Percentiles rank a stretch among this genome's conserved stretches.
Evolutionary conservation across 1,284 basidiomycete genomes (phyloP).

Genomic region (Pulchroboletus neoregius): DNA sequence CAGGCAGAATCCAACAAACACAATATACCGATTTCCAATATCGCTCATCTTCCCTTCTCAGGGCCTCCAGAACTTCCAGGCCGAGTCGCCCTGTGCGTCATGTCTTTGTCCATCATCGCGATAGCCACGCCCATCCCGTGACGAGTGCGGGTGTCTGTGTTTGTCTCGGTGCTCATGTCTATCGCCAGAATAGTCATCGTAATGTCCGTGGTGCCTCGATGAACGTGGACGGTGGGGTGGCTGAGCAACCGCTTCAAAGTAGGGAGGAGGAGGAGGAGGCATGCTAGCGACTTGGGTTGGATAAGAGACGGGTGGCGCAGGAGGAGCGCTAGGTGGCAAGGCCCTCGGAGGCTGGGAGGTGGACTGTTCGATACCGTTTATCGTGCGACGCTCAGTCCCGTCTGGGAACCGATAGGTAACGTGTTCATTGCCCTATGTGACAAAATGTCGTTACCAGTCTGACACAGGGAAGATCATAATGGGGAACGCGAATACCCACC

Average conservation of each 20-base stretch:
- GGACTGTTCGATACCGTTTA: conserved; percentile 68
- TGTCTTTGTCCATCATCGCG: conserved; percentile 9
- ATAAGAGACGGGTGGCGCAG: conserved; percentile 4
- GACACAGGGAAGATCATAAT: conserved; percentile 12
- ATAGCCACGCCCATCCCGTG: conserved; percentile 9
- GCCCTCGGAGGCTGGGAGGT: conserved; percentile 11
- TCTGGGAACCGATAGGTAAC: conserved; percentile 60
- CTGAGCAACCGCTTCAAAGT: conserved; percentile 19
- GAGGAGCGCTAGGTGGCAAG: conserved; percentile 7
- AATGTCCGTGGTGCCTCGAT: conserved; percentile 18
- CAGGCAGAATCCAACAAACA: neutral
- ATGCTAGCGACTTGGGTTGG: conserved; percentile 2
- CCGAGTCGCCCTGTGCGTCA: conserved; percentile 6
- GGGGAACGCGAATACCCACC: conserved; percentile 35
- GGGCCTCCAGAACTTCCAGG: conserved; percentile 17
- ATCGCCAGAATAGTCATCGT: conserved; percentile 9
- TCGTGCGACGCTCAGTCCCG: conserved; percentile 56
- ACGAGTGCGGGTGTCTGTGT: conserved; percentile 11
- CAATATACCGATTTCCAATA: neutral
- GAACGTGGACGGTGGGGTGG: conserved; percentile 17
- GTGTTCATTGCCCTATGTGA: conserved; percentile 65
- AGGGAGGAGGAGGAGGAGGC: conserved; percentile 24
- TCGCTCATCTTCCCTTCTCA: conserved; percentile 7
- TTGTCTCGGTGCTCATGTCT: conserved; percentile 14
- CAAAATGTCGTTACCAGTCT: conserved; percentile 1